Base-by-base conservation (phyloP, 129 eudicot species). In the Helianthus tuberosus region DNA sequence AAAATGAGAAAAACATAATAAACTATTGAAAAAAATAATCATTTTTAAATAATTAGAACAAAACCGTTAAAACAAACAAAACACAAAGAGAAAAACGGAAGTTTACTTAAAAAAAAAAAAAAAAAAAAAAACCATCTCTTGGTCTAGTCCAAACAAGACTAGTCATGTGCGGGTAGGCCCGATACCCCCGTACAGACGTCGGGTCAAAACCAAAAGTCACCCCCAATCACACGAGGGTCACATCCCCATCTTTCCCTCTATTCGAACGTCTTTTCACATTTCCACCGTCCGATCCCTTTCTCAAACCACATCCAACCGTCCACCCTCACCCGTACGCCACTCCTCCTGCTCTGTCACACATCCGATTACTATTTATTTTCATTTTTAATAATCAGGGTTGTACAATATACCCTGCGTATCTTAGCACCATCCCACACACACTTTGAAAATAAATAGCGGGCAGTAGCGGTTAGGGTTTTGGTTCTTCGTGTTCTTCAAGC, bases 381-480 rank as follows among this genome's bases (percentile, higher is more conserved):
- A 9, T 43, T 43, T 6, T 41, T 6, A 41, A 9, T 2, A 4
- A 39, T 12, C 58, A 75, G 48, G 48, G 72, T 32, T 13, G 47
- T 59, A 72, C 64, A 46, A 23, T 55, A 65, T 73, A 66, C 74
- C 75, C 79, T 23, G 83, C 79, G 83, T 79, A 73, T 57, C 55
- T 73, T 64, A 79, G 79, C 79, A 73, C 51, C 75, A 64, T 3
- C 69, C 75, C 82, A 32, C 52, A 14, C 60, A 25, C 58, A 11
- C 62, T 75, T 80, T 81, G 66, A 66, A 81, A 81, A 76, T 76
- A 76, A 81, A 81, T 72, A 77, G 74, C 81, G 68, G 79, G 77
- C 17, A 8, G 53, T 41, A 54, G 16, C 39, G 68, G 82, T 68
- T 81, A 78, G 89, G 89, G 85, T 81, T 81, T 69, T 14, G 66